Percentiles rank a stretch among this genome's conserved stretches.
Conservation (phyloP, 129 eudicot genomes). For the Sambucus nigra region DNA sequence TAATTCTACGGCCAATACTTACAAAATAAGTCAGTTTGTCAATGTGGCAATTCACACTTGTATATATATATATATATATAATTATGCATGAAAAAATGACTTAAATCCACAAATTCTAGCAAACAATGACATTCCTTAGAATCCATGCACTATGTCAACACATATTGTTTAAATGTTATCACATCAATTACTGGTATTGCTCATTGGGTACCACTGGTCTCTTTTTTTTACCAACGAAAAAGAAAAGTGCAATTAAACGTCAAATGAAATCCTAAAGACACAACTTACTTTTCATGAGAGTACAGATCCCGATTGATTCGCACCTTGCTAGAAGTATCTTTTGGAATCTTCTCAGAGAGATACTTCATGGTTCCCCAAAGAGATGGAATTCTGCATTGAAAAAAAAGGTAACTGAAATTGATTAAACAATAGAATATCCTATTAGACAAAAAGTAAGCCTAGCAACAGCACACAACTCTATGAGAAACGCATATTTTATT, state of each 20-base stretch:
- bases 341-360: conserved; percentile 90
- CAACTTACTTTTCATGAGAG: conserved; percentile 80
- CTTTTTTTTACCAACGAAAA: background rate
- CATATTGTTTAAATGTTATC: no score
- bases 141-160: no score
- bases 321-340: conserved; percentile 93
- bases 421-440: no score
- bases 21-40: background rate
- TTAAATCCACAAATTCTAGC: background rate
- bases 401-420: no score
- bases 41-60: conserved; percentile 1
- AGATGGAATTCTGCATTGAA: conserved; percentile 80
- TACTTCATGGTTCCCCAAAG: conserved; percentile 97
- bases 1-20: conserved; percentile 37
- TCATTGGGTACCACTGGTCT: no score
- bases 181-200: no score
- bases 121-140: background rate
- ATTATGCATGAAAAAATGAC: background rate
- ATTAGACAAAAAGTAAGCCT: no score
- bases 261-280: no score
- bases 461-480: no score
- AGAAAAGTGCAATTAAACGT: background rate
- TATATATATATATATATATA: background rate
- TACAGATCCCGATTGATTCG: conserved; percentile 80
- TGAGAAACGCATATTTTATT: no score